Evolutionary conservation across 805 yeast species (phyloP), one percentile per base, ranked within the genome.

Genomic region (Sugiyamaella lignohabitans): DNA sequence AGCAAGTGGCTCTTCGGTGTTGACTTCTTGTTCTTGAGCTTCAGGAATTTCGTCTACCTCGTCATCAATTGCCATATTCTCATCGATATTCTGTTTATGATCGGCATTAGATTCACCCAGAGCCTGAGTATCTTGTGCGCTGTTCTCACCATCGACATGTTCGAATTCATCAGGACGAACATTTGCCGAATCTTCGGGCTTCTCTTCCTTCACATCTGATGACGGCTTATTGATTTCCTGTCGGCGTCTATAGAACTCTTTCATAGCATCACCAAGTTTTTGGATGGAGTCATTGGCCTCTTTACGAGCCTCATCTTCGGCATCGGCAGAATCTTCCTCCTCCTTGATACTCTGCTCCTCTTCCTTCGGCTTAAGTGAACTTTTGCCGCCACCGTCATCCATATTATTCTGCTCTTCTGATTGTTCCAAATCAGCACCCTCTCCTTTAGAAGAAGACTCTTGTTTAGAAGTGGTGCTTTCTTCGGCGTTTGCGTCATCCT

Each of bases 201-300:
- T 20, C 11, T 54, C 53, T 10, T 81, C 79, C 20, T 70, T 67
- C 45, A 76, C 74, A 10, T 80, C 80, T 20, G 64, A 68, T 39
- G 74, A 69, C 36, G 85, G 78, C 53, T 86, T 89, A 54, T 81
- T 73, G 51, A 93, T 91, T 56, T 88, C 96, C 62, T 86, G 87
- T 53, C 84, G 80, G 57, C 96, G 83, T 61, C 87, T 84, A 61
- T 91, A 94, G 67, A 84, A 91, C 60, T 89, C 96, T 57, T 91
- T 86, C 67, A 89, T 62, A 1, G 95, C 78, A 64, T 89, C 97
- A 44, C 98, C 98, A 11, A 93, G 73, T 61, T 88, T 88, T 62
- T 85, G 85, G 65, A 91, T 70, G 0, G 94, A 79, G 57, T 87
- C 68, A 20, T 62, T 62, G 30, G 64, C 64, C n/a, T 56, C 60